Conservation (phyloP, 148 eudicot species). For the Cornus controversa region DNA sequence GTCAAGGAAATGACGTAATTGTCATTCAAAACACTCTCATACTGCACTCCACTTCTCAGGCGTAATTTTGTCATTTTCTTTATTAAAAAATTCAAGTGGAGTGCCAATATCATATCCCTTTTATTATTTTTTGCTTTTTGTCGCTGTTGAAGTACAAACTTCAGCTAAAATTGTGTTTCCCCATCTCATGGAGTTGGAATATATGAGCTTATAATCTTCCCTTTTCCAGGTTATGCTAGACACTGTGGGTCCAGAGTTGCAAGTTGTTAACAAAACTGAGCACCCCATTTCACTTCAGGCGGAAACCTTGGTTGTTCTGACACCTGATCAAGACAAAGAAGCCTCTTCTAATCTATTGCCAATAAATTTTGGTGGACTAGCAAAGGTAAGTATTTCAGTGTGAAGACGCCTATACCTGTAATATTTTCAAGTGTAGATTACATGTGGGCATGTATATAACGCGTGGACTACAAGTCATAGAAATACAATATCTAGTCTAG, state of each 20-base stretch:
- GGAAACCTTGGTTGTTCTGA: constrained; percentile 55
- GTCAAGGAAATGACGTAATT: no score
- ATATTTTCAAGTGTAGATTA: background rate
- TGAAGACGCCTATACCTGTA: background rate
- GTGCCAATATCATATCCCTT: no score
- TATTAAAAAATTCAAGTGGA: no score
- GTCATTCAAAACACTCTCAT: no score
- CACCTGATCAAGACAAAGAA: constrained; percentile 59
- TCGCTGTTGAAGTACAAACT: background rate
- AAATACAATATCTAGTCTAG: background rate
- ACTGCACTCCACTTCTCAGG: no score
- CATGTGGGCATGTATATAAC: background rate
- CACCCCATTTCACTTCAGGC: constrained; percentile 57
- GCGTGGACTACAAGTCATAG: background rate
- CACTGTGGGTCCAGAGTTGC: constrained; percentile 83
- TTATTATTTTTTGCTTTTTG: background rate
- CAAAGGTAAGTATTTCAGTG: constrained; percentile 41
- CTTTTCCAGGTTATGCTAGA: constrained; percentile 74
- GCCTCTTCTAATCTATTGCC: constrained; percentile 72
- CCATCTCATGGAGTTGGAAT: background rate
- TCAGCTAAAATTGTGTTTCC: background rate
- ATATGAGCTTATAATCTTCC: background rate
- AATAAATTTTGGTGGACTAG: constrained; percentile 64
- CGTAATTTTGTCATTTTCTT: no score
- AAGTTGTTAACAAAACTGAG: constrained; percentile 61